A percentile compares a stretch with the other conserved stretches of the same genome.
These are phyloP conservation scores for Neurospora pannonica DNA, from an alignment of 495 filamentous ascomycete species.

Conservation along the genomic window DNA sequence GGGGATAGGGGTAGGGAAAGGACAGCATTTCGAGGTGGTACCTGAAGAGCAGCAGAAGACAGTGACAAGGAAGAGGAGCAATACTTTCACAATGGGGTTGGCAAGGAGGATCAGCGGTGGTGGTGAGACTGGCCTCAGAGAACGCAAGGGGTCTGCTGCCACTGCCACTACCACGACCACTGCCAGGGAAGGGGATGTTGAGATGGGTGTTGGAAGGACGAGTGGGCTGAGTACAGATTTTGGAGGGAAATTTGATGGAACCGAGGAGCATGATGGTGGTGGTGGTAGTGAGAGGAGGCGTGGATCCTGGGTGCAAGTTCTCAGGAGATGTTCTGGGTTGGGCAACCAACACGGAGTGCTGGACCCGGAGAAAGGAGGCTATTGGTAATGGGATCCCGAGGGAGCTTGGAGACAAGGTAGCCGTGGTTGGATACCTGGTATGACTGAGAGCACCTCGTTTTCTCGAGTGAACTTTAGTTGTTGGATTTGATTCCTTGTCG, in stretches of 20 bases:
- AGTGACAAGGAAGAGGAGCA: background rate
- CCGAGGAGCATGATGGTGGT: background rate
- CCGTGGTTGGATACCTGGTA: background rate
- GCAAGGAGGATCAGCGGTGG: background rate
- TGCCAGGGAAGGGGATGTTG: background rate
- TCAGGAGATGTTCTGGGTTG: background rate
- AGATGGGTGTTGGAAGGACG: background rate
- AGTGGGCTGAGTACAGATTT: background rate
- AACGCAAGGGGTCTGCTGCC: background rate
- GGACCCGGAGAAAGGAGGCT: background rate
- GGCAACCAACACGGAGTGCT: background rate
- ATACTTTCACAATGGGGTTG: background rate
- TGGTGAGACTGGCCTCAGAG: background rate
- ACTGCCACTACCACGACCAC: background rate
- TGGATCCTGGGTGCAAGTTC: background rate
- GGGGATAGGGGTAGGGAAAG: background rate
- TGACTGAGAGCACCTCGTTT: background rate
- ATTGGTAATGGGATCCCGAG: background rate
- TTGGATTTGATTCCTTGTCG: background rate
- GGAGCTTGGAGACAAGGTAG: background rate
- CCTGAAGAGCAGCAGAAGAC: background rate
- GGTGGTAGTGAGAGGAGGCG: background rate
- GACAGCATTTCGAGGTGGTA: background rate
- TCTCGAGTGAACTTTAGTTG: background rate
- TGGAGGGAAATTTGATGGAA: background rate